Base-by-base conservation (phyloP, 352 stramenopile species). In the Phytophthora crassamura region DNA sequence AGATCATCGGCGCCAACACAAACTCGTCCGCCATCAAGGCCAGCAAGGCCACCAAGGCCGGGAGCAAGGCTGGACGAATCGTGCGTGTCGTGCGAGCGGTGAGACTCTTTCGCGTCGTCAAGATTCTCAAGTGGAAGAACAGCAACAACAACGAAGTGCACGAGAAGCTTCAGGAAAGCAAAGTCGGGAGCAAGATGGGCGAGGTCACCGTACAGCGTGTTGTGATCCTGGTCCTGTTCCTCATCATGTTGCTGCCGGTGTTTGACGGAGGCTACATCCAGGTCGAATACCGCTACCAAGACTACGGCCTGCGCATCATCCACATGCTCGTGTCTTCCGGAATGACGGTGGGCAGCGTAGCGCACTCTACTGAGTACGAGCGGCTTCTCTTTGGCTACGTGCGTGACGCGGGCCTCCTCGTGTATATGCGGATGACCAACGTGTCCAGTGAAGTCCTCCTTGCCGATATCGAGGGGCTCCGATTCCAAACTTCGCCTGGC, bases 211-310 rank as follows among this genome's bases (percentile, higher is more conserved):
- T 91, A 30, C 86, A 91, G 69, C 83, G 85, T 16, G 89, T 97
- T 7, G 91, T 97, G 36, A 85, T 97, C 35, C 81, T 95, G 30
- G 89, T 97, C 41, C 79, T 97, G 20, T 95, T 97, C 38, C 80
- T 97, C 46, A 73, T 97, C 49, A 92, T 97, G 67, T 57, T 96
- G 34, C 75, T 97, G n/a, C 90, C 91, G 3, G 68, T 91, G 6
- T 95, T 96, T 55, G 86, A 97, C 38, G 85, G 87, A 10, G 81
- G 88, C 22, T 94, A 94, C 61, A 82, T 59, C 5, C 76, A 94
- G 36, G 64, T 87, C 36, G 80, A 91, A 7, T 94, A 95, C 57
- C 81, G 85, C 7, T 91, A 94, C 57, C 89, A 97, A 69, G 82
- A 96, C 40, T 91, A 96, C 25, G 87, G 87, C 0, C 65, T 97